phyloP scores from a whole-genome alignment of 129 eudicot species.

The Centaurea solstitialis region DNA sequence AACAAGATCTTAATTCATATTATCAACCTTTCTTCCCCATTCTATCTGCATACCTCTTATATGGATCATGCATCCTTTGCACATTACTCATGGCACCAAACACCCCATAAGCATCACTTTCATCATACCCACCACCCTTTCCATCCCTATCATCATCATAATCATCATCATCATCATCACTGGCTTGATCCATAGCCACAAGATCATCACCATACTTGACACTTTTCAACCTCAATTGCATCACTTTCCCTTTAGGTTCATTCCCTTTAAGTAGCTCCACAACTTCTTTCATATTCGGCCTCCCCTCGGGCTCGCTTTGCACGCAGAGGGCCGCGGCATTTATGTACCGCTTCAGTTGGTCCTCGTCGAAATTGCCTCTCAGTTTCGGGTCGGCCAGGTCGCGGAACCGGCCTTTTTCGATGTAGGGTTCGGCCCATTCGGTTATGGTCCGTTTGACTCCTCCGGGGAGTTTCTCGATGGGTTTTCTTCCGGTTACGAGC shows the following conservation, averaged over 20 bases:
- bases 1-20: slow-evolving; percentile 14
- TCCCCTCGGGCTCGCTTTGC: slow-evolving; percentile 67
- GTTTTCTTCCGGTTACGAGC: slow-evolving; percentile 70
- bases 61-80: slow-evolving; percentile 62
- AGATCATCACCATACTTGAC: slow-evolving; percentile 73
- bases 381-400: slow-evolving; percentile 75
- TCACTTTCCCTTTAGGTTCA: slow-evolving; percentile 41
- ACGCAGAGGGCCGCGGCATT: slow-evolving; percentile 70
- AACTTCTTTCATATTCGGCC: slow-evolving; percentile 88
- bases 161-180: slow-evolving; percentile 40
- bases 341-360: slow-evolving; percentile 46
- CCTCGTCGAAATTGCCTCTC: slow-evolving; percentile 64
- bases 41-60: slow-evolving; percentile 46
- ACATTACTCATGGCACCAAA: slow-evolving; percentile 61
- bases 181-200: slow-evolving; percentile 64
- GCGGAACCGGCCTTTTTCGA: slow-evolving; percentile 51
- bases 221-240: slow-evolving; percentile 51
- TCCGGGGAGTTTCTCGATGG: slow-evolving; percentile 70
- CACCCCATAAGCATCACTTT: slow-evolving; percentile 77
- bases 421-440: slow-evolving; percentile 83
- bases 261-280: slow-evolving; percentile 62
- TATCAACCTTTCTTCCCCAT: slow-evolving; percentile 42
- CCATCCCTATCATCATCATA: background rate
- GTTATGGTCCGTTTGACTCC: slow-evolving; percentile 72
- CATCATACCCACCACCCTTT: slow-evolving; percentile 39